Evolutionary conservation across 345 rosid species (phyloP).

Genomic region (Cardamine chenopodiifolia): DNA sequence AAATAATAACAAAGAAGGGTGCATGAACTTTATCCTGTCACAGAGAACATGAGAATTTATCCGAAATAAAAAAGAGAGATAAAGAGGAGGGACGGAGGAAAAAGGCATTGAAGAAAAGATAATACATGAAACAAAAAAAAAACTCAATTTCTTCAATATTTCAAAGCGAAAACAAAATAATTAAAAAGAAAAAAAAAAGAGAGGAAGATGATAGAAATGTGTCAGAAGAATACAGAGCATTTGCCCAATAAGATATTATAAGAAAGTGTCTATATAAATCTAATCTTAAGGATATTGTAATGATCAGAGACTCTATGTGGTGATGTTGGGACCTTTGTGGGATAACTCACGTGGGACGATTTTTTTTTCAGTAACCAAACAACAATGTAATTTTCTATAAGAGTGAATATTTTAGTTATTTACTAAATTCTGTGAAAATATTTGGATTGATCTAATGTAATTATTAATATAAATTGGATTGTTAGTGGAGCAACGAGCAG

Average conservation of each 20-base stretch:
- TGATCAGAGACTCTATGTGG: constrained; percentile 46
- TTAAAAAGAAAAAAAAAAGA: constrained; percentile 5
- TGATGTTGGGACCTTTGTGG: constrained; percentile 74
- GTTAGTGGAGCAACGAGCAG: constrained; percentile 58
- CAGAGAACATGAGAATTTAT: constrained; percentile 75
- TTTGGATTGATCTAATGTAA: constrained; percentile 8
- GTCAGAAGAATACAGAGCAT: constrained; percentile 77
- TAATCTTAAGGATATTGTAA: constrained; percentile 43
- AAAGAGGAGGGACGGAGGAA: constrained; percentile 9
- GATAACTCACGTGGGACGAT: constrained; percentile 61
- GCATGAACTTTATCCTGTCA: constrained; percentile 50
- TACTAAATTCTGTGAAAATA: constrained; percentile 15
- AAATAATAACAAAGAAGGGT: constrained; percentile 33
- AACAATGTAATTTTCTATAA: constrained; percentile 23
- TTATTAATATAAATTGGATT: constrained; percentile 18
- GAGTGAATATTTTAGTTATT: constrained; percentile 9
- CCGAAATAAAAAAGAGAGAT: constrained; percentile 39
- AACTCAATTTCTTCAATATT: constrained; percentile 1
- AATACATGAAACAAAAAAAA: constrained; percentile 16
- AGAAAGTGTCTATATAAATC: constrained; percentile 45
- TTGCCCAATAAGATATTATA: constrained; percentile 45
- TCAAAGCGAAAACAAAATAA: constrained; percentile 23
- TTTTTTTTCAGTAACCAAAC: constrained; percentile 12
- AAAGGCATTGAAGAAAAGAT: constrained; percentile 39
- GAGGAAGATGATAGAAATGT: constrained; percentile 52